Evolutionary conservation across 129 eudicot species (phyloP).

Genomic region (Pseudognaphalium luteoalbum): DNA sequence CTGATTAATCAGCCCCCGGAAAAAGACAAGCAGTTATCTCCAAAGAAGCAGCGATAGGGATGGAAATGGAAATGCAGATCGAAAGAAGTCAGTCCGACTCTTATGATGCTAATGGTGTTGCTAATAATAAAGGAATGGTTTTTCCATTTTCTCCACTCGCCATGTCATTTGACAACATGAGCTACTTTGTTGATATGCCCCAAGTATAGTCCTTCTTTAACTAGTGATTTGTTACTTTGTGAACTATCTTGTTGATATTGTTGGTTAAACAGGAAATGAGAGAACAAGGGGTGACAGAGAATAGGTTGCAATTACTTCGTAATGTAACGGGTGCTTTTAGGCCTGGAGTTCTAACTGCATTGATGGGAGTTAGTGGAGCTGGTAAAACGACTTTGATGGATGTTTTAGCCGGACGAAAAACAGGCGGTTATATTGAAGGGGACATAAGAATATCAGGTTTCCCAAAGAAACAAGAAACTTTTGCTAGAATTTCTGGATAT

Average conservation of each 20-base stretch:
- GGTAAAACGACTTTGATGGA: conserved; percentile 62
- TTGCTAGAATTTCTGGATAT: conserved; percentile 54
- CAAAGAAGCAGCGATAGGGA: conserved; percentile 28
- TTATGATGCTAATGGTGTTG: conserved; percentile 36
- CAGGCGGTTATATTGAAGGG: conserved; percentile 50
- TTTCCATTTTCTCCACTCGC: conserved; percentile 50
- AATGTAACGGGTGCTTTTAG: conserved; percentile 53
- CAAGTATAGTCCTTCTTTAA: conserved; percentile 28
- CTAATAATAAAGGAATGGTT: conserved; percentile 37
- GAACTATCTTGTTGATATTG: background rate
- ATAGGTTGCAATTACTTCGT: conserved; percentile 41
- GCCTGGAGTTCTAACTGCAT: conserved; percentile 58
- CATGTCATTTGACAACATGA: conserved; percentile 49
- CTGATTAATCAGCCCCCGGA: conserved; percentile 44
- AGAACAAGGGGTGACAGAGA: conserved; percentile 38
- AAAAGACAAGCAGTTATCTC: conserved; percentile 54
- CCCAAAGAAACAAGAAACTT: conserved; percentile 47
- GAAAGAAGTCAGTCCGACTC: background rate
- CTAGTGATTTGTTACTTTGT: background rate
- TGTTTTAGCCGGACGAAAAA: conserved; percentile 59
- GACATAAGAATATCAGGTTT: conserved; percentile 52
- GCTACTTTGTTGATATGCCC: conserved; percentile 54
- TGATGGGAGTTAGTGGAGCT: conserved; percentile 69
- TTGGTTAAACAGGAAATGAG: conserved; percentile 39
- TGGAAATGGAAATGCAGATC: conserved; percentile 1